Base-by-base conservation (phyloP, 2,329 filamentous ascomycete species). In the Ilyonectria destructans region DNA sequence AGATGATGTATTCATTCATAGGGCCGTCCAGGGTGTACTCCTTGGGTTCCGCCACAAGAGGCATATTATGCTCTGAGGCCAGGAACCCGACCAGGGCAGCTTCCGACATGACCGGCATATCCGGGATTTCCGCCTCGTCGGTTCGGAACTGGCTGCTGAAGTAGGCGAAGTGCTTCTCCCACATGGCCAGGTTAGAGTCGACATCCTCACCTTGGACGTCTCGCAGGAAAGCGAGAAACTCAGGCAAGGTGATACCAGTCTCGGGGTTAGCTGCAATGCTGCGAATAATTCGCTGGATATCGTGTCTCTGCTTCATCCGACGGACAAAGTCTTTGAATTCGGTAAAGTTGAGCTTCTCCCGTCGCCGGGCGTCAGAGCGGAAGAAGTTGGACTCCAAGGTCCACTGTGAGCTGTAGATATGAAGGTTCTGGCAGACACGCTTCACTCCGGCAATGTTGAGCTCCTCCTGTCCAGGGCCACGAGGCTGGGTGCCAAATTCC, bases 1-100 rank as follows among this genome's bases (percentile, higher is more conserved):
- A 98, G 73, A 99, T 96, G 84, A 95, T 98, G 81, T 99, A 99
- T 79, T 98, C 96, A 79, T 97, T 97, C 79, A 98, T 85, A 0
- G 96, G 96, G 26, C 93, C 90, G 77, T 97, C 91, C 62, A 98
- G 89, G 6, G 85, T 85, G 62, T 90, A 89, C 31, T 89, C 83
- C 13, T 88, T 81, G n/a, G 89, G 87, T 68, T 88, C 86, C 48
- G 88, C 87, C 31, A 87, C 82, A 48, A 94, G 87, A 2, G 93
- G 86, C 2, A 89, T 86, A 77, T 97, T 97, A 74, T 90, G 87
- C 51, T 89, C 88, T 0, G 94, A 97, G 15, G 91, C 89, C 13
- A 97, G 84, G 76, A 92, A 97, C 12, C 89, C 89, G 31, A 93
- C 90, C 74, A 99, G 94, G 1, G 91, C 93, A 46, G 92, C 88